Percentiles rank a stretch among this genome's conserved stretches.
Conservation (phyloP, 2,329 filamentous ascomycete species). For the Aspergillus bombycis region DNA sequence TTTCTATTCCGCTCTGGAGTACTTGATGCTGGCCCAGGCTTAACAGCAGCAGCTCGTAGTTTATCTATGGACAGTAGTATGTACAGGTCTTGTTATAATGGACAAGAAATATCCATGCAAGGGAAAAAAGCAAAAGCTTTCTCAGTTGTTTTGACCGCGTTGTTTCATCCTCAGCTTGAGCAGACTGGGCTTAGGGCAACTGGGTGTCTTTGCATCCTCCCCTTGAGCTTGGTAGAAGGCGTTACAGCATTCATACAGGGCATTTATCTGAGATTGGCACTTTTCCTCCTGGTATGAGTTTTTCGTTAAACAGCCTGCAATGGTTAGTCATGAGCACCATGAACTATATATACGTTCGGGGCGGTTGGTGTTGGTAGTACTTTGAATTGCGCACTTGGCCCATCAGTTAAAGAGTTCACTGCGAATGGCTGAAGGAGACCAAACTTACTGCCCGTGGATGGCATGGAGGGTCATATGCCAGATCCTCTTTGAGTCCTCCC, state of each 20-base stretch:
- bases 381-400: constrained; percentile 82
- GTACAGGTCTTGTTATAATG: constrained; percentile 1
- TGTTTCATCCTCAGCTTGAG: constrained; percentile 86
- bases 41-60: not conserved
- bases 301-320: constrained; percentile 76
- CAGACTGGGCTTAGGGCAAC: constrained; percentile 82
- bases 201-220: constrained; percentile 73
- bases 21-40: not conserved
- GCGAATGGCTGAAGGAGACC: not conserved
- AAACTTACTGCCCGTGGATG: constrained; percentile 77
- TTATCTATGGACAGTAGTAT: constrained; percentile 6
- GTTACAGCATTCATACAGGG: constrained; percentile 91
- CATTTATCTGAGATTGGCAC: constrained; percentile 76
- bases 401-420: constrained; percentile 20
- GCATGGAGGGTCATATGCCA: constrained; percentile 76
- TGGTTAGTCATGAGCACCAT: constrained; percentile 4
- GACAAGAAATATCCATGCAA: too few species aligned
- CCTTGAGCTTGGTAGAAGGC: constrained; percentile 82
- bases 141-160: constrained; percentile 50
- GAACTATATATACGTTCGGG: not conserved
- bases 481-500: constrained; percentile 64
- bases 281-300: constrained; percentile 84
- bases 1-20: not conserved
- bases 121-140: not conserved
- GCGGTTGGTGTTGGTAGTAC: constrained; percentile 50